Conservation (phyloP, 139 green algal genomes). For the Mychonastes homosphaera region DNA sequence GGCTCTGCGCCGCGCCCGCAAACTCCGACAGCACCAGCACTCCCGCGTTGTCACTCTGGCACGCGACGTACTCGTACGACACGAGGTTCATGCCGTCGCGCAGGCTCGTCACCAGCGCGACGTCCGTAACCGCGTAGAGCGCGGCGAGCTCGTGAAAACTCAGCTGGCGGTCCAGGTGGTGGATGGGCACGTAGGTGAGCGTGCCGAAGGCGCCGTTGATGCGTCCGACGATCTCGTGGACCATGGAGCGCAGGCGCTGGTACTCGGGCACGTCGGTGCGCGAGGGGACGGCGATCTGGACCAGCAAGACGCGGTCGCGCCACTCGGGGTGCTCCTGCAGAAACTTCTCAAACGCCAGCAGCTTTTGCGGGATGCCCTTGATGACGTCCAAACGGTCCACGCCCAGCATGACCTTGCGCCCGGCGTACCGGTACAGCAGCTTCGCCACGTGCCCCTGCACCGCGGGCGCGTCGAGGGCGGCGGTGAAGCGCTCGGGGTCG, state of each 20-base stretch:
- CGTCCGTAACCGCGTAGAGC: slow-evolving; percentile 85
- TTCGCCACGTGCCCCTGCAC: slow-evolving; percentile 82
- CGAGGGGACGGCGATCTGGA: slow-evolving; percentile 94
- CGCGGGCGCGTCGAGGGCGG: slow-evolving; percentile 68
- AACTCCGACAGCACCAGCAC: slow-evolving; percentile 98
- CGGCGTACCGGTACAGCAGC: slow-evolving; percentile 58
- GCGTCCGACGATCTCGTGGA: slow-evolving; percentile 98
- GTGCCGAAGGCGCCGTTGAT: slow-evolving; percentile 98
- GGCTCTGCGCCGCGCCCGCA: slow-evolving; percentile 79
- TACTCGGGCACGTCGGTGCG: slow-evolving; percentile 95
- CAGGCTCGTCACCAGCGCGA: slow-evolving; percentile 45
- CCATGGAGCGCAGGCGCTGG: slow-evolving; percentile 78
- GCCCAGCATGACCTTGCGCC: slow-evolving; percentile 85
- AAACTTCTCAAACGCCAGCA: slow-evolving; percentile 99
- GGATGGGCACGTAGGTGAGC: slow-evolving; percentile 94
- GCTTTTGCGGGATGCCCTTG: slow-evolving; percentile 99
- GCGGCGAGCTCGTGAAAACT: slow-evolving; percentile 91
- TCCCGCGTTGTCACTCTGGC: slow-evolving; percentile 74
- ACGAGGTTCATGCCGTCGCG: slow-evolving; percentile 84
- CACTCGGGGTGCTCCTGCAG: slow-evolving; percentile 44
- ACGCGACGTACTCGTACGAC: slow-evolving; percentile 85
- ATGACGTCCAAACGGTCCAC: slow-evolving; percentile 99
- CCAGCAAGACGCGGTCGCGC: slow-evolving; percentile 70
- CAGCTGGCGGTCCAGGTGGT: slow-evolving; percentile 88
- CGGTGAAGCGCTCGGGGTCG: slow-evolving; percentile 88